A percentile compares a stretch with the other conserved stretches of the same genome.
Conservation (phyloP, 768 basidiomycete species). For the Flagelloscypha sp. region DNA sequence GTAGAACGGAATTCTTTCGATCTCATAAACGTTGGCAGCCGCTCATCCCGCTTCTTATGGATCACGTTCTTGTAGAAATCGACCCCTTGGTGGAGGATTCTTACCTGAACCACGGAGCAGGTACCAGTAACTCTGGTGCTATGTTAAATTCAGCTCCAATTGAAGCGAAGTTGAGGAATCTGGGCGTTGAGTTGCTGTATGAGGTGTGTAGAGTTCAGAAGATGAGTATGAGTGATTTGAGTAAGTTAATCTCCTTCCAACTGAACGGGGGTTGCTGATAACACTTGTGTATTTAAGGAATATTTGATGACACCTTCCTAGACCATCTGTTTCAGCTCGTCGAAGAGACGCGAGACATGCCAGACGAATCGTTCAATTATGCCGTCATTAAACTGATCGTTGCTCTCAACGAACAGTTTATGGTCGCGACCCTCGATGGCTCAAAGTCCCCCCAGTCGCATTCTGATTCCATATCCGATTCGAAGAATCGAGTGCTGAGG, state of each 20-base stretch:
- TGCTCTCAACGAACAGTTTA: constrained; percentile 95
- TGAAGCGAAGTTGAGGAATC: constrained; percentile 69
- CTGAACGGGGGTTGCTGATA: neutral
- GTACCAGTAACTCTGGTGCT: constrained; percentile 22
- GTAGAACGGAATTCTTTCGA: constrained; percentile 61
- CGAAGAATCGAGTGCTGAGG: constrained; percentile 70
- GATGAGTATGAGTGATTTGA: constrained; percentile 66
- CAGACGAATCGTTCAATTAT: constrained; percentile 92
- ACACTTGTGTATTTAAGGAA: constrained; percentile 32
- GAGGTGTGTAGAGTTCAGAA: constrained; percentile 92
- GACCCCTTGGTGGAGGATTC: constrained; percentile 66
- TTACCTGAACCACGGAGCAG: constrained; percentile 33
- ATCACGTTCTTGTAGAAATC: constrained; percentile 74
- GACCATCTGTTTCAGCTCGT: constrained; percentile 89
- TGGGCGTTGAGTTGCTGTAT: constrained; percentile 73
- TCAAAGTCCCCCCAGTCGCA: constrained; percentile 19
- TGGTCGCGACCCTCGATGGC: constrained; percentile 66
- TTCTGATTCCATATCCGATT: constrained; percentile 24
- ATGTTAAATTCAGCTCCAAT: constrained; percentile 56
- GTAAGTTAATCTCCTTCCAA: constrained; percentile 35
- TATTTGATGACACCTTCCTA: constrained; percentile 79
- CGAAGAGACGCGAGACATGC: constrained; percentile 80
- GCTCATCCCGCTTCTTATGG: constrained; percentile 76
- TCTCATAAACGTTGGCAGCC: constrained; percentile 79
- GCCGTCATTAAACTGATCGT: constrained; percentile 92